phyloP scores from a whole-genome alignment of 2,329 filamentous ascomycete genomes.

The Aspergillus neotritici region DNA sequence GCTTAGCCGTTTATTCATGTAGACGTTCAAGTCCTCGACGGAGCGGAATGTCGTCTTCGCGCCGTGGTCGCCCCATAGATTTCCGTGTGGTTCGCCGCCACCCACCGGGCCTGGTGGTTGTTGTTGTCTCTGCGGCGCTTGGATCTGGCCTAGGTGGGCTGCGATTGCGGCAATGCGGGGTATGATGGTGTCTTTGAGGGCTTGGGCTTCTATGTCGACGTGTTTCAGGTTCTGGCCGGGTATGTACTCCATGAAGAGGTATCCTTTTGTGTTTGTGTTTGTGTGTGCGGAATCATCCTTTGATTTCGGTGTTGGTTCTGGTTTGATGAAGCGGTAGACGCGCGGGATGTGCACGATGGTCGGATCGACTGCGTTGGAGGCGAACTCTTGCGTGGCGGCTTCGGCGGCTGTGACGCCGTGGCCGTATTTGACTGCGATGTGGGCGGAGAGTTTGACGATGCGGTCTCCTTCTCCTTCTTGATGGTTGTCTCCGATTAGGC shows the following conservation, averaged over 20 bases:
- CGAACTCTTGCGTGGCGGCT: slow-evolving; percentile 17
- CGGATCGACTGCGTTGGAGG: slow-evolving; percentile 12
- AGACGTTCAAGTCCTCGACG: slow-evolving; percentile 3
- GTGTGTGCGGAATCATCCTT: background rate
- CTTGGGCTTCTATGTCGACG: slow-evolving; percentile 6
- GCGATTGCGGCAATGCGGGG: slow-evolving; percentile 13
- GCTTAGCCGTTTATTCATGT: slow-evolving; percentile 8
- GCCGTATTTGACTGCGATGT: slow-evolving; percentile 16
- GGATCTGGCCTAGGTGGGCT: slow-evolving; percentile 10
- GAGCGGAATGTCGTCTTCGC: slow-evolving; percentile 8
- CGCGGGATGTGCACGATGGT: slow-evolving; percentile 16
- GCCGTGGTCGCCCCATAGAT: slow-evolving; percentile 19
- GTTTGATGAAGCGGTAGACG: slow-evolving; percentile 17
- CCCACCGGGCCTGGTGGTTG: slow-evolving; percentile 15
- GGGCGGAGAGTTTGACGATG: slow-evolving; percentile 10
- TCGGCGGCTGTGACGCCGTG: slow-evolving; percentile 13
- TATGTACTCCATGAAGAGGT: slow-evolving; percentile 23
- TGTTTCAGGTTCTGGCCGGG: slow-evolving; percentile 12
- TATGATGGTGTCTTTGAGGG: slow-evolving; percentile 10
- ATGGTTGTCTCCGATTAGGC: background rate
- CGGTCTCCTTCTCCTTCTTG: slow-evolving; percentile 9
- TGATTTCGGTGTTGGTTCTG: no score
- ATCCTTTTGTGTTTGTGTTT: slow-evolving; percentile 9
- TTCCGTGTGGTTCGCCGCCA: slow-evolving; percentile 10
- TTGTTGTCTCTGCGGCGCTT: slow-evolving; percentile 2